These are phyloP conservation scores for Termitomyces sp. DNA, from an alignment of 768 basidiomycete species.

Conservation along the genomic window DNA sequence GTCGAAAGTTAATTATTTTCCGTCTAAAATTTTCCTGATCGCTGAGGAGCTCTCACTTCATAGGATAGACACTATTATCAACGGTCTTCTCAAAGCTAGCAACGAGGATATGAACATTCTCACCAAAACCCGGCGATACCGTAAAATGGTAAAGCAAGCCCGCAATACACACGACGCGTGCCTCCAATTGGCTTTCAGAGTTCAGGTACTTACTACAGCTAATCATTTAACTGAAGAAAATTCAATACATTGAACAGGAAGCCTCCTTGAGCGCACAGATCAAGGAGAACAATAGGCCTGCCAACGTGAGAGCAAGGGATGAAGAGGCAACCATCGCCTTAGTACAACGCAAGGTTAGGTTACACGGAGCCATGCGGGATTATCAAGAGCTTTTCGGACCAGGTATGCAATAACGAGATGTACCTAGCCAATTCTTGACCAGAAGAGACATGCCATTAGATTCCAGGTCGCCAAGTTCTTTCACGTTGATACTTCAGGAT, in stretches of 20 bases:
- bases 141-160: neutral
- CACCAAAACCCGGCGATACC: neutral
- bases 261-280: neutral
- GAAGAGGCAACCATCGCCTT: neutral
- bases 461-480: neutral
- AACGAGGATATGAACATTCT: neutral
- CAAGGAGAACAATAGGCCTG: neutral
- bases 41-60: neutral
- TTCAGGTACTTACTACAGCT: neutral
- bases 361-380: neutral
- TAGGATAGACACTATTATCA: neutral
- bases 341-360: neutral
- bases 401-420: neutral
- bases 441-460: neutral
- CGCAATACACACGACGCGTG: neutral
- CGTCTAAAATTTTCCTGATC: neutral
- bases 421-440: neutral
- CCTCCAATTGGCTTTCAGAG: neutral
- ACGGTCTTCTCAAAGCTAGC: neutral
- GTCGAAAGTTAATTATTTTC: neutral
- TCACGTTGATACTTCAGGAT: neutral
- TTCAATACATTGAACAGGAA: neutral
- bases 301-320: neutral
- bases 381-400: conserved; percentile 18
- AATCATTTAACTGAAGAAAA: neutral